These are phyloP conservation scores for Melanomma pulvis-pyrius DNA, from an alignment of 495 filamentous ascomycete genomes.

Conservation along the genomic window DNA sequence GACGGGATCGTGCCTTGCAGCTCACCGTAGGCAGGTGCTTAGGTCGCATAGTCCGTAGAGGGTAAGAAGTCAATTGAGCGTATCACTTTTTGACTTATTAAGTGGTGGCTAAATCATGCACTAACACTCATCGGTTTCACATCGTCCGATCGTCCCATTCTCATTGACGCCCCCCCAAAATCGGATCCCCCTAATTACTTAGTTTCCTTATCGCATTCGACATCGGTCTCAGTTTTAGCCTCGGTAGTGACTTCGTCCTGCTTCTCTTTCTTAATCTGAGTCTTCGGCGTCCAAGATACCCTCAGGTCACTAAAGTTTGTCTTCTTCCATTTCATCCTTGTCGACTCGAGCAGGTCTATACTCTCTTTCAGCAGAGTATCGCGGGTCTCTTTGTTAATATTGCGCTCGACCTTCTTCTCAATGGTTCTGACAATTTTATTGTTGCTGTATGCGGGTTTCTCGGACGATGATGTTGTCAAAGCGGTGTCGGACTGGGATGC, in stretches of 20 bases:
- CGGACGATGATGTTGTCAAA: background rate
- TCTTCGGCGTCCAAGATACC: background rate
- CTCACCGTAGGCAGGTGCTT: too few species aligned
- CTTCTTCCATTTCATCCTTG: slow-evolving; percentile 1
- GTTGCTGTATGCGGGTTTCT: slow-evolving; percentile 3
- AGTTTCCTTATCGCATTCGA: background rate
- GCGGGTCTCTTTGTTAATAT: slow-evolving; percentile 1
- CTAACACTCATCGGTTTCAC: too few species aligned
- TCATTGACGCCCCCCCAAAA: background rate
- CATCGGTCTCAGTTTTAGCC: background rate
- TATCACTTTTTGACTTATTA: too few species aligned
- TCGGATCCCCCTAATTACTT: background rate
- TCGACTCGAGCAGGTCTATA: background rate
- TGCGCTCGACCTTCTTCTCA: slow-evolving; percentile 9
- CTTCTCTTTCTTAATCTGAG: background rate
- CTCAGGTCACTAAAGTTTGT: background rate
- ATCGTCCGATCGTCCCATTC: too few species aligned
- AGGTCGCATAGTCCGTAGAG: too few species aligned
- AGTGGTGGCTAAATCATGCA: too few species aligned
- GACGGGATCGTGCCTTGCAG: too few species aligned
- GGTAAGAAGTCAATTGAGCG: too few species aligned
- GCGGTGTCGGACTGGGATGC: background rate
- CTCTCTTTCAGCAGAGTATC: background rate
- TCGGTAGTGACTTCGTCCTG: background rate
- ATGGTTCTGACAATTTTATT: background rate